Conservation (phyloP, 2,329 filamentous ascomycete genomes). For the Zopfia rhizophila region DNA sequence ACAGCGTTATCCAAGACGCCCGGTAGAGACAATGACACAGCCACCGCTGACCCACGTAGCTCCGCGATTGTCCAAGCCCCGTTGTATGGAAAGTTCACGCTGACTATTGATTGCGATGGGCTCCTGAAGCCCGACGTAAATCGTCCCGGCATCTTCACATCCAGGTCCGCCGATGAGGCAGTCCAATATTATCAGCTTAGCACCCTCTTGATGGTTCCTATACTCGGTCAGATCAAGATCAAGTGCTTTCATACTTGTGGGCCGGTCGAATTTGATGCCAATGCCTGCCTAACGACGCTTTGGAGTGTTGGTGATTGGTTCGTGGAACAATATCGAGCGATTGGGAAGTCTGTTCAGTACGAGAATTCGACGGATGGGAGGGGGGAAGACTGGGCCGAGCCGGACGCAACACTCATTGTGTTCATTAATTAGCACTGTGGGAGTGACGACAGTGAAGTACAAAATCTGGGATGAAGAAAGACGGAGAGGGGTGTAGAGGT, state of each 20-base stretch:
- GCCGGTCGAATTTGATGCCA: background rate
- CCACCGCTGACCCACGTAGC: no score
- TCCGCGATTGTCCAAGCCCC: no score
- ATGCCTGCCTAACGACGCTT: background rate
- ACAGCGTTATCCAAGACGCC: no score
- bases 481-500: no score
- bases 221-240: background rate
- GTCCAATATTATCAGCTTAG: background rate
- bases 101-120: conserved; percentile 1
- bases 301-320: conserved; percentile 1
- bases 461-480: no score
- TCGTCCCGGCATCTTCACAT: background rate
- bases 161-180: conserved; percentile 1
- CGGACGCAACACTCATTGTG: conserved; percentile 2
- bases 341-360: background rate
- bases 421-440: background rate
- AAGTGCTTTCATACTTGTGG: conserved; percentile 3
- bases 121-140: background rate
- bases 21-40: no score
- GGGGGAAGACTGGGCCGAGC: background rate
- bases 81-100: no score
- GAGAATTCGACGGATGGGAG: background rate
- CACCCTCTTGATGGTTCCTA: background rate
- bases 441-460: no score
- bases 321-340: background rate